Evolutionary conservation across 2,329 filamentous ascomycete species (phyloP), one percentile per base, ranked within the genome.

Genomic region (Fusarium sp.): DNA sequence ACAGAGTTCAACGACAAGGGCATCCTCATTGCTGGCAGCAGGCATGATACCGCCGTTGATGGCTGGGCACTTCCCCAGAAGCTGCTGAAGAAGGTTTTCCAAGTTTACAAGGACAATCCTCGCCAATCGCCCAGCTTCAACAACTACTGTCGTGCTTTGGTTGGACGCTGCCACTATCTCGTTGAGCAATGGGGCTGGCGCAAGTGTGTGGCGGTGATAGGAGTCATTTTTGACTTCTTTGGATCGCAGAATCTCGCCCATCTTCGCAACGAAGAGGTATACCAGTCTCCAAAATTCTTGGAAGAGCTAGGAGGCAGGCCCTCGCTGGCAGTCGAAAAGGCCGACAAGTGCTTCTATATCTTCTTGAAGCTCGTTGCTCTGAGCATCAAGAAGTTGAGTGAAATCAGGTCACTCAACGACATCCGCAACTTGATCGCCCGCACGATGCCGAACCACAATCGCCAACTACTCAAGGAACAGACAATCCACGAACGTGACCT

Each of bases 141-240:
- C 73, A 88, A 89, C 68, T 93, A 93, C 76, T 91, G 89, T 69
- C 86, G 88, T 20, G 87, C 89, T 7, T 79, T 92, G 6, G 82
- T 92, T 35, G 85, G 86, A 20, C 88, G 92, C 33, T 93, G 91
- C 71, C 88, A 92, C 77, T 88, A 89, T 77, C 85, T 93, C 11
- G 88, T 92, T 56, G 84, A 88, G 67, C 88, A 91, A 79, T 93
- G 92, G 92, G 90, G 90, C 5, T 93, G 92, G 92, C 84, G 84
- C 41, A 89, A 85, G 69, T 89, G 88, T 74, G 88, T 87, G 56
- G 83, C 85, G 13, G 85, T 92, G 16, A 83, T 92, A 35, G 90
- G 91, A 2, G 84, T 87, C 2, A 87, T 93, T 4, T 93, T 93
- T 71, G 91, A 93, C 80, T 93, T 92, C 77, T 93, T 93, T 74